Percentiles rank a stretch among this genome's conserved stretches.
Conservation (phyloP, 495 filamentous ascomycete species). For the Trichoderma gamsii region DNA sequence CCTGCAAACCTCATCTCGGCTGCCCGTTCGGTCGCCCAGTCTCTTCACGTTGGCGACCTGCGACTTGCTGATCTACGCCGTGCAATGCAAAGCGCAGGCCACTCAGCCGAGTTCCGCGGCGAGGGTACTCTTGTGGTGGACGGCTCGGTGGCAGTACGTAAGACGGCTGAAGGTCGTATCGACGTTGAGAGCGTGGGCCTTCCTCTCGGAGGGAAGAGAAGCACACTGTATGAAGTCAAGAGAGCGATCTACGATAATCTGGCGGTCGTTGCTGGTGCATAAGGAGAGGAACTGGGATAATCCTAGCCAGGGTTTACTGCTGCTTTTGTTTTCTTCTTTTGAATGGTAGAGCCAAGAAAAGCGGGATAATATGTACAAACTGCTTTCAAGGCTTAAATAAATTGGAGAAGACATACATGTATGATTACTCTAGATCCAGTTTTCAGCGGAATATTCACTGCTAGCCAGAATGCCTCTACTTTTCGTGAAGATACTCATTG, state of each 20-base stretch:
- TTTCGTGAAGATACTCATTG: no score
- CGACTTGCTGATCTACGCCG: slow-evolving; percentile 82
- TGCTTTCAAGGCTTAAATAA: background rate
- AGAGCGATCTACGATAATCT: slow-evolving; percentile 77
- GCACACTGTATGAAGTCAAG: slow-evolving; percentile 71
- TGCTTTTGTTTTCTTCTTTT: background rate
- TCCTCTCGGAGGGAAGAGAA: slow-evolving; percentile 35
- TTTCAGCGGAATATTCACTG: background rate
- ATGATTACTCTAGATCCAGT: background rate
- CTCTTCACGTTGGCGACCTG: slow-evolving; percentile 91
- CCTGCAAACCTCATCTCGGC: slow-evolving; percentile 71
- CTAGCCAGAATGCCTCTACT: background rate
- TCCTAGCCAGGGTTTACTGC: background rate
- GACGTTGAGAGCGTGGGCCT: slow-evolving; percentile 77
- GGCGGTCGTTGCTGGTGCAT: slow-evolving; percentile 70
- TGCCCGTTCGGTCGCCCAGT: slow-evolving; percentile 70
- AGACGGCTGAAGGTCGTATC: slow-evolving; percentile 76
- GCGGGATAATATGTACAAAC: background rate
- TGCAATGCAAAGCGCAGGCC: slow-evolving; percentile 72
- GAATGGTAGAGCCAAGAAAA: background rate
- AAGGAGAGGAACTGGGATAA: slow-evolving; percentile 18
- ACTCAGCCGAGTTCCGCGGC: slow-evolving; percentile 86
- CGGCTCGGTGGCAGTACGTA: slow-evolving; percentile 78
- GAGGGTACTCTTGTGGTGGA: slow-evolving; percentile 91
- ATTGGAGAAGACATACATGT: background rate